Evolutionary conservation across 345 rosid genomes (phyloP), one percentile per base, ranked within the genome.

Genomic region (Trapa incisa): DNA sequence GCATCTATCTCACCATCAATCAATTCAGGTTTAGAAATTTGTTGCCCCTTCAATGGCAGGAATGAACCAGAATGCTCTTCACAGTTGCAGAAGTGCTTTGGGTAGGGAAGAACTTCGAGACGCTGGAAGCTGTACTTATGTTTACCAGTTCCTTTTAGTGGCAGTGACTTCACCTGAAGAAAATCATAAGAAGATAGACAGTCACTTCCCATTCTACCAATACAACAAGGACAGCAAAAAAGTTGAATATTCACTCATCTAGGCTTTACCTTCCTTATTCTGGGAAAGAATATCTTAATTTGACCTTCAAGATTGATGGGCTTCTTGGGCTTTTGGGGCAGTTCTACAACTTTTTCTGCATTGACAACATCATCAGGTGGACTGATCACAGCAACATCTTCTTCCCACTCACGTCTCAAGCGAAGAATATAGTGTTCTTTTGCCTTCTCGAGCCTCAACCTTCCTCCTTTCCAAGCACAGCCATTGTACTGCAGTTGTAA

Each of bases 401-500:
- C 83, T 12, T 71, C 84, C 97, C 96, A 86, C 69, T 94, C 97
- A 13, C 79, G 83, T 61, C 73, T 83, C 82, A 94, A 67, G 50
- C 85, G 82, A 71, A 76, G 72, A 35, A 91, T 82, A 80, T 83
- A 91, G 74, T 89, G 84, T 45, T 89, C 93, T 74, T 91, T 85
- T 0, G 97, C 97, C 86, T 85, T 91, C 82, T 89, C 97, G 43
- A 91, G 82, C 80, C 84, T 83, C 74, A 95, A 72, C 74, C 70
- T 87, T 63, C 93, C 94, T 52, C 96, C 99, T 70, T 89, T 95
- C 99, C 96, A 95, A 1, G 72, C 74, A 70, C 97, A 95, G 33
- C 96, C 96, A 72, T 87, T 95, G 65, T 87, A 91, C 99, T 94
- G 86, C 29, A 16, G 3, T 11, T 11, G 10, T 8, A 16, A 29